These are phyloP conservation scores for Albizia julibrissin DNA, from an alignment of 306 rosid species.

Conservation along the genomic window DNA sequence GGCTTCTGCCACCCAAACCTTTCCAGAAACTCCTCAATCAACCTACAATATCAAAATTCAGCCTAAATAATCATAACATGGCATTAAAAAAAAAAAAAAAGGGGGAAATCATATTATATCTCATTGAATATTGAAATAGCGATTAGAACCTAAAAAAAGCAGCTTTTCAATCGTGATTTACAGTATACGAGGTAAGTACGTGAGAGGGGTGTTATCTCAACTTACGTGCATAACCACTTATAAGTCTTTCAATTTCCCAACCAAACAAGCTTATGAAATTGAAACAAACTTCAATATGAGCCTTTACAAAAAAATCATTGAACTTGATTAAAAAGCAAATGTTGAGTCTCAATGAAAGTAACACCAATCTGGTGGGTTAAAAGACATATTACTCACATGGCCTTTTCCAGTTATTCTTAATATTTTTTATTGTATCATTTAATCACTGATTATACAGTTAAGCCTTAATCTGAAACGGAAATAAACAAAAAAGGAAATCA, in stretches of 20 bases:
- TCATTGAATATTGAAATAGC: too few species aligned
- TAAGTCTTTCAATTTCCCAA: too few species aligned
- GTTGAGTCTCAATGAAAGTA: not conserved
- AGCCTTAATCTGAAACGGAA: not conserved
- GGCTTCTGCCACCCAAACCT: slow-evolving; percentile 79
- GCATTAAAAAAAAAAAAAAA: not conserved
- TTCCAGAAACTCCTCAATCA: slow-evolving; percentile 87
- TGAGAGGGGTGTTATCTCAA: too few species aligned
- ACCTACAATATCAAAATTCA: slow-evolving; percentile 47
- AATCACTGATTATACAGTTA: not conserved
- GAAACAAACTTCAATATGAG: not conserved
- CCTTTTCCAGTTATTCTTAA: not conserved
- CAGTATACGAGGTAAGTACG: too few species aligned
- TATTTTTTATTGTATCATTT: not conserved
- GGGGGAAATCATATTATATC: not conserved
- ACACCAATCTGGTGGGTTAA: slow-evolving; percentile 46
- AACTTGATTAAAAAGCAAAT: not conserved
- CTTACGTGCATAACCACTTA: too few species aligned
- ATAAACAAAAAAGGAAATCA: not conserved
- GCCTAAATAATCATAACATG: not conserved
- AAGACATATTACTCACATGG: slow-evolving; percentile 33
- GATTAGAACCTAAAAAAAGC: too few species aligned
- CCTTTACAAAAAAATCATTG: slow-evolving; percentile 6
- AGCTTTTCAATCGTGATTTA: too few species aligned
- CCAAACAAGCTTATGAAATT: not conserved